These are phyloP conservation scores for Alternaria dauci DNA, from an alignment of 2,329 filamentous ascomycete genomes.

Conservation along the genomic window DNA sequence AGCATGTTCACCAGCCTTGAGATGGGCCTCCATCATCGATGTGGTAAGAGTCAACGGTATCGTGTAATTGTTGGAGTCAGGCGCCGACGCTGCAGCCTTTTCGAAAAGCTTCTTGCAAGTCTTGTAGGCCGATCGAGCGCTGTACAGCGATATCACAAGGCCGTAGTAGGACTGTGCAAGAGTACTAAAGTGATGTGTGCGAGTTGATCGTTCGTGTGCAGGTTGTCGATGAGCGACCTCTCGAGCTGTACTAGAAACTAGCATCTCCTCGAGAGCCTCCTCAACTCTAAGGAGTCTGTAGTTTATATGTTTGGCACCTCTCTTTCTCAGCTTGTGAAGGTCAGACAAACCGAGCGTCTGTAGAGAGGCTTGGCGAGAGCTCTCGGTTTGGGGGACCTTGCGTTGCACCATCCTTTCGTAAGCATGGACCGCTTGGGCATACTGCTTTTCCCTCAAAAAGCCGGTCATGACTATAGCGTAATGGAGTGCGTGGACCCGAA, in stretches of 20 bases:
- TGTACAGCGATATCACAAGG: conserved; percentile 65
- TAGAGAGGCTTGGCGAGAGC: conserved; percentile 54
- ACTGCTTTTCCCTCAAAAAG: conserved; percentile 52
- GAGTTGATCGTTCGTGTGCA: conserved; percentile 29
- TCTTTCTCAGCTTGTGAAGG: conserved; percentile 25
- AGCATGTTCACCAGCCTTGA: conserved; percentile 64
- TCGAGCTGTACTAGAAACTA: conserved; percentile 39
- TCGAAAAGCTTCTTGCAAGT: conserved; percentile 47
- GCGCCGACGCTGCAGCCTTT: conserved; percentile 27
- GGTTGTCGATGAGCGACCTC: conserved; percentile 42
- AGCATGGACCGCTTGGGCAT: conserved; percentile 60
- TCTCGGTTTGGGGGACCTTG: conserved; percentile 52
- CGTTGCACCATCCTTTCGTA: conserved; percentile 55
- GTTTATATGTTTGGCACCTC: conserved; percentile 19
- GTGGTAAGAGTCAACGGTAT: conserved; percentile 53
- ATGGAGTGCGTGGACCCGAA: conserved; percentile 58
- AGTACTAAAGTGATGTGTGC: conserved; percentile 49
- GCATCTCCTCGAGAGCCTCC: conserved; percentile 35
- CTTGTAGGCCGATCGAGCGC: conserved; percentile 55
- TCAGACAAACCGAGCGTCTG: conserved; percentile 37
- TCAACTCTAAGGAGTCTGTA: conserved; percentile 39
- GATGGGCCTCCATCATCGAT: conserved; percentile 72
- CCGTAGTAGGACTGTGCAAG: conserved; percentile 63
- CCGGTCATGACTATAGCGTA: conserved; percentile 64
- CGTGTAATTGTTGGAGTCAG: conserved; percentile 23